A percentile compares a stretch with the other conserved stretches of the same genome.
These are phyloP conservation scores for Suhomyces xylopsoci DNA, from an alignment of 805 yeast genomes.

Conservation along the genomic window DNA sequence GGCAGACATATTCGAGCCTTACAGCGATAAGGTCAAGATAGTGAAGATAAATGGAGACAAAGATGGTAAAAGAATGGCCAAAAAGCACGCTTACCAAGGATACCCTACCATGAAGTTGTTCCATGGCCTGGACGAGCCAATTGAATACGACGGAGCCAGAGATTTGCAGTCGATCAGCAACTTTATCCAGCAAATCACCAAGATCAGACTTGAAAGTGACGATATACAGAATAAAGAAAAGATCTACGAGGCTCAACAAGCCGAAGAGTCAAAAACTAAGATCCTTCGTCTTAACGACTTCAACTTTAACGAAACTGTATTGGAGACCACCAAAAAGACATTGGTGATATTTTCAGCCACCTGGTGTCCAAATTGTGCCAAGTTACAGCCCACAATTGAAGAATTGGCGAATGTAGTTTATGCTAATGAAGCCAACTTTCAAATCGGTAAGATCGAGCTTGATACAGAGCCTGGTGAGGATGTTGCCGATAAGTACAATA, in stretches of 20 bases:
- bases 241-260: conserved; percentile 17
- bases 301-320: conserved; percentile 43
- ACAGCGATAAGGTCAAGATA: conserved; percentile 41
- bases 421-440: conserved; percentile 35
- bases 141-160: conserved; percentile 56
- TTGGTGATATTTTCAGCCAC: conserved; percentile 57
- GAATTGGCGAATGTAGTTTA: conserved; percentile 48
- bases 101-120: conserved; percentile 66
- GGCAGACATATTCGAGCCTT: conserved; percentile 25
- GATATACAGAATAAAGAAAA: conserved; percentile 8
- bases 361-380: conserved; percentile 60
- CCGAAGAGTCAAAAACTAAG: conserved; percentile 8
- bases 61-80: conserved; percentile 47
- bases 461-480: conserved; percentile 45
- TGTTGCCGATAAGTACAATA: conserved; percentile 38
- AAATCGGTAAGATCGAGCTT: conserved; percentile 31
- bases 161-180: conserved; percentile 48
- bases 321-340: conserved; percentile 23
- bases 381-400: conserved; percentile 50
- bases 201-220: conserved; percentile 15
- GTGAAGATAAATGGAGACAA: conserved; percentile 60
- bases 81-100: conserved; percentile 52
- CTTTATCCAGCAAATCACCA: conserved; percentile 45
- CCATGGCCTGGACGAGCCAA: conserved; percentile 49
- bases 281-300: conserved; percentile 33